Base-by-base conservation (phyloP, 441 rosid species). In the Macaranga tanarius region DNA sequence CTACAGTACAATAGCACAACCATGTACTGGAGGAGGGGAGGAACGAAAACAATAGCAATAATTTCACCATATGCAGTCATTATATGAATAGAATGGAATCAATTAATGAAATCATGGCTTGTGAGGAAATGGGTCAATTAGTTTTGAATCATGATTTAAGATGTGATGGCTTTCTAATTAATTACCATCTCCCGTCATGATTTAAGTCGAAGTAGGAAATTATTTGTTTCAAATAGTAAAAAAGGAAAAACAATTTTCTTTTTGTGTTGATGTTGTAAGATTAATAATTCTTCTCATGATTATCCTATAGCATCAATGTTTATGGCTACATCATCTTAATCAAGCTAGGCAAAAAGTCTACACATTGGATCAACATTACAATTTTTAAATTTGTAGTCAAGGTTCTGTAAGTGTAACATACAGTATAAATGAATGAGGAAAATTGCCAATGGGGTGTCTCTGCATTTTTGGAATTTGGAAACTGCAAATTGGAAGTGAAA, bases 121-220 rank as follows among this genome's bases (percentile, higher is more conserved):
- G 11, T 38, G 67, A 63, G 67, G 67, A 42, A 63, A 63, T 63
- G 51, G 67, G 22, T 12, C 67, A 63, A 42, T 51, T 28, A 17
- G 17, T 44, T 28, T 12, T 65, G 8, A 23, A 48, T 19, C 25
- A 50, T 52, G 60, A 51, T 52, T 67, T 34, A 11, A 34, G 71
- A 34, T 67, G 45, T 25, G 61, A 28, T 52, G 10, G 20, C 3
- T 38, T 50, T 38, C 51, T 20, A 12, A 68, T 38, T 2, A 67
- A 28, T 28, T 1, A n/a, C 20, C 13, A 17, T 50, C n/a, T 50
- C 19, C 8, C 16, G 61, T 38, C 47, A 67, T 67, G 61, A 31
- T 67, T 40, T 34, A 34, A 67, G 40, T 11, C 52, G 28, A 54
- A 51, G 15, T 17, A 61, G 23, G 5, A 61, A 28, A 61, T 28